Percentiles rank a stretch among this genome's conserved stretches.
Evolutionary conservation across 78 protist genomes (phyloP).

Genomic region (Dictyostelium citrinum): DNA sequence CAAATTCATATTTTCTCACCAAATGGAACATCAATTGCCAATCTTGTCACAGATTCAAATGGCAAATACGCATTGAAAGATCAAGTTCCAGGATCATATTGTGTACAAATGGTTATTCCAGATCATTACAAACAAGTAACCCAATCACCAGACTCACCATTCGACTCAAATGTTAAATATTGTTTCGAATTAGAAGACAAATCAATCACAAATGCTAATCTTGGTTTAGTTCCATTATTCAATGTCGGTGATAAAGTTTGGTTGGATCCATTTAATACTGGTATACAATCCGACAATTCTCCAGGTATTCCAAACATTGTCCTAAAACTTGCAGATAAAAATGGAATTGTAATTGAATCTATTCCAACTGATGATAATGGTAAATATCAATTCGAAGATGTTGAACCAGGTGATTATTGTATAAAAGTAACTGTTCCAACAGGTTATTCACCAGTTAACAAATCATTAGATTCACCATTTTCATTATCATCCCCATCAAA

Average conservation of each 20-base stretch:
- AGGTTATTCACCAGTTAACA: not conserved
- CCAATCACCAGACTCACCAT: not conserved
- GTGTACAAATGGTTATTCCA: not conserved
- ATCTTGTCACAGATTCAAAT: not conserved
- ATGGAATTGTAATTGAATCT: not conserved
- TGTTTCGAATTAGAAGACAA: not conserved
- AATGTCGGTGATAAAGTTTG: not conserved
- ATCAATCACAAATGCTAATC: not conserved
- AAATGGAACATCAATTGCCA: not conserved
- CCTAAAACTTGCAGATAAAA: not conserved
- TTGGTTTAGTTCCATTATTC: not conserved
- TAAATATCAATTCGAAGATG: not conserved
- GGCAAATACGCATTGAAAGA: not conserved
- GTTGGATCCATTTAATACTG: not conserved
- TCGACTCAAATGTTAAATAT: not conserved
- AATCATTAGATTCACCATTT: not conserved
- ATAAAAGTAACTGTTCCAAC: not conserved
- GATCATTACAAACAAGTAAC: not conserved
- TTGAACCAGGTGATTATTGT: conserved; percentile 44
- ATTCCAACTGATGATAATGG: not conserved
- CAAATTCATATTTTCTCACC: not conserved
- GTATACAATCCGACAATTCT: not conserved
- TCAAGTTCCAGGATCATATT: not conserved
- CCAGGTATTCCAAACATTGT: not conserved
- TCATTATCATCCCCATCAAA: not conserved